These are phyloP conservation scores for Aspergillus eucalypticola DNA, from an alignment of 2,329 filamentous ascomycete genomes.

Conservation along the genomic window DNA sequence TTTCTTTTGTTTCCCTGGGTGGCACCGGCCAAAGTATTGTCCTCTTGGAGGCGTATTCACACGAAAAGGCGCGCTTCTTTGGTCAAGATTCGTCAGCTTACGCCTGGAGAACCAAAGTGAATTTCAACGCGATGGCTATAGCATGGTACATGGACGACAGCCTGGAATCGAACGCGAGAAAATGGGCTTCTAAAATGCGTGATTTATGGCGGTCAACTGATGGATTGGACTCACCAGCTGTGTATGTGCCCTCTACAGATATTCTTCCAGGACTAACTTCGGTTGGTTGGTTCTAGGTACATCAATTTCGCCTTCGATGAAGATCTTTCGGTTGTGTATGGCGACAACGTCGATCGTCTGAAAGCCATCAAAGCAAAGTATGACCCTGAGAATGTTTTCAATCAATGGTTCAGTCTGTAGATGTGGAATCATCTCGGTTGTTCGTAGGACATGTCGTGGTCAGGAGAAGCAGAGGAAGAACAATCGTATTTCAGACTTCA, in stretches of 20 bases:
- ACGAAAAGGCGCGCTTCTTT: neutral
- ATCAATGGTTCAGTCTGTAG: neutral
- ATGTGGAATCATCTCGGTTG: neutral
- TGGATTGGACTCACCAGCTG: constrained; percentile 4
- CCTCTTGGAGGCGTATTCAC: constrained; percentile 1
- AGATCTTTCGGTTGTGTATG: neutral
- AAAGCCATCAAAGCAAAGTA: constrained; percentile 1
- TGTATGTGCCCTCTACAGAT: neutral
- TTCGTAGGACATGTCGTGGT: too few species aligned
- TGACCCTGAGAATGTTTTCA: constrained; percentile 1
- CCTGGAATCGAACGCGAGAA: neutral
- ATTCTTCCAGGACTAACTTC: neutral
- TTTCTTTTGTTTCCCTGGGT: neutral
- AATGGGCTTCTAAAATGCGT: constrained; percentile 1
- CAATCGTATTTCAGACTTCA: too few species aligned
- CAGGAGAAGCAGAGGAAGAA: too few species aligned
- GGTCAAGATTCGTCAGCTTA: neutral
- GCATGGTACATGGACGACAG: constrained; percentile 4
- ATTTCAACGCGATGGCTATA: constrained; percentile 8
- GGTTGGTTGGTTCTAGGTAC: neutral
- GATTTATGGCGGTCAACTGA: constrained; percentile 7
- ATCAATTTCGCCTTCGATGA: constrained; percentile 8
- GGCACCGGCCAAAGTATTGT: neutral
- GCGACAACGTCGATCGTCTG: constrained; percentile 4
- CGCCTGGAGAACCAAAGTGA: constrained; percentile 7